Evolutionary conservation across 148 eudicot species (phyloP).

Genomic region (Spergularia marina): DNA sequence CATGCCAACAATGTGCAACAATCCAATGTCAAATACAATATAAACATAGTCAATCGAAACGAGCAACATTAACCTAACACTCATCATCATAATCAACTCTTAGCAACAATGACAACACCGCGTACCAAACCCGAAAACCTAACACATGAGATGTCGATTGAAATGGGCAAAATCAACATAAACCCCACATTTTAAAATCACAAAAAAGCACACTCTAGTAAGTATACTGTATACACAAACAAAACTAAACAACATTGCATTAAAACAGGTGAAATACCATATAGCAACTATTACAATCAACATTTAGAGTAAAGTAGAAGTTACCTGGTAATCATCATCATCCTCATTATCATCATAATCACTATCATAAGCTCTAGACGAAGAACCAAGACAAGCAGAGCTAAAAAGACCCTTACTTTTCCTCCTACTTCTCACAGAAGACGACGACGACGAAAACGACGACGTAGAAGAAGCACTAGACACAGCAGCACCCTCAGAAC

Average conservation of each 20-base stretch:
- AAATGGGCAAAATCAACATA: too few species aligned
- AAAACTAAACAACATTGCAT: too few species aligned
- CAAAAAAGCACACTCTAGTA: too few species aligned
- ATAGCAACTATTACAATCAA: neutral
- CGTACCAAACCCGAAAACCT: neutral
- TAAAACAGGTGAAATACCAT: too few species aligned
- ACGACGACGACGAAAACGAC: conserved; percentile 35
- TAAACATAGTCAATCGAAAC: conserved; percentile 2
- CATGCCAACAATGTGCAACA: too few species aligned
- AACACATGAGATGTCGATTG: too few species aligned
- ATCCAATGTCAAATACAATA: too few species aligned
- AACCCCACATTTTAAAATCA: too few species aligned
- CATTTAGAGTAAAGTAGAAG: neutral
- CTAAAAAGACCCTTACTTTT: conserved; percentile 37
- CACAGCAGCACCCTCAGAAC: conserved; percentile 21
- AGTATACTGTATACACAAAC: too few species aligned
- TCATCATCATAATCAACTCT: neutral
- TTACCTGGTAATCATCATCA: conserved; percentile 18
- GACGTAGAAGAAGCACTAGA: conserved; percentile 31
- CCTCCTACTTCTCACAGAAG: conserved; percentile 31
- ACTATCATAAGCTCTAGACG: conserved; percentile 38
- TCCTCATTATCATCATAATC: conserved; percentile 41
- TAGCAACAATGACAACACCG: neutral
- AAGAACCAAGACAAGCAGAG: conserved; percentile 56
- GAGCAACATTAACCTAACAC: neutral